Conservation (phyloP, 441 rosid species). For the Hura crepitans region DNA sequence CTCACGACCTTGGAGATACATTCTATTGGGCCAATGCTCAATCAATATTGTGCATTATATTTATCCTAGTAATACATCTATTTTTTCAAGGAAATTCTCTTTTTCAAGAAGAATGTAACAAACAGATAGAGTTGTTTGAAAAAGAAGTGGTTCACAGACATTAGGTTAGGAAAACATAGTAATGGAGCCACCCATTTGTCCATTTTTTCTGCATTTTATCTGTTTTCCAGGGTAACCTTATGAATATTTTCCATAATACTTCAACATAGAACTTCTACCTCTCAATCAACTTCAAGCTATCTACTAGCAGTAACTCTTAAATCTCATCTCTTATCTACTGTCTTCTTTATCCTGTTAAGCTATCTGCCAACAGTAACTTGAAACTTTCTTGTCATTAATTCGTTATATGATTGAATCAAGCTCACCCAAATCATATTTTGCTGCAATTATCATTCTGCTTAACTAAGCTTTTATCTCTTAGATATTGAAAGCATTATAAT, state of each 20-base stretch:
- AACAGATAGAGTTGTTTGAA: not conserved
- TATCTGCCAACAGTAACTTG: not conserved
- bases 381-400: not conserved
- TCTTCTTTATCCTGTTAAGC: not conserved
- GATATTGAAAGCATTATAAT: not conserved
- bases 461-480: not conserved
- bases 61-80: not conserved
- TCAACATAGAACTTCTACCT: not conserved
- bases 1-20: not conserved
- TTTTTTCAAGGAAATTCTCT: not conserved
- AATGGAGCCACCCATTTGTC: not conserved
- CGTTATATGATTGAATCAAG: not conserved
- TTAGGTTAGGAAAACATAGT: not conserved
- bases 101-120: not conserved
- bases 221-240: not conserved
- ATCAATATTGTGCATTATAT: not conserved
- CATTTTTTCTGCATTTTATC: not conserved
- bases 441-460: not conserved
- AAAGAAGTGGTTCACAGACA: not conserved
- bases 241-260: not conserved
- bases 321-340: not conserved
- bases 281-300: not conserved
- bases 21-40: not conserved
- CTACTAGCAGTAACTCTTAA: not conserved
- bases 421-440: not conserved